Base-by-base conservation (phyloP, 2,329 filamentous ascomycete genomes). In the Pleurostoma richardsiae region DNA sequence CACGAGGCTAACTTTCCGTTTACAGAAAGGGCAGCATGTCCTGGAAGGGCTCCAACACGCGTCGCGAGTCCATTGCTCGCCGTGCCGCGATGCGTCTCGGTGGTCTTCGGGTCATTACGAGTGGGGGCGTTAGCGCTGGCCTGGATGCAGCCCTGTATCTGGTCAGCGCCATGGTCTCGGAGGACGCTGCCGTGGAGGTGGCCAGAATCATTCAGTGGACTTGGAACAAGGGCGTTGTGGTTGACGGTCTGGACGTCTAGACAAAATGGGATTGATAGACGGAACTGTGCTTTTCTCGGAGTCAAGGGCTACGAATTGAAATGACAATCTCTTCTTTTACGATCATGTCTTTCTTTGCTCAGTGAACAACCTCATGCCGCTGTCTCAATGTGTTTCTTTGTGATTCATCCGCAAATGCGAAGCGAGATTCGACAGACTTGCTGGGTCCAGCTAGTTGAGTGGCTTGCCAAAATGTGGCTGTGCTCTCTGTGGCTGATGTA, bases 121-220 rank as follows among this genome's bases (percentile, higher is more conserved):
- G 81, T 54, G 88, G 88, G 55, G 90, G 89, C 54, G 76, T 89
- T 56, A 86, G 83, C 63, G 83, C 86, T 67, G 89, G 90, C 63
- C 73, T 95, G 46, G 90, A 95, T 74, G 90, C 90, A 46, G 77
- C 85, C 56, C 71, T 95, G 71, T 94, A 95, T 72, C 76, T 95
- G 63, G 84, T 95, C 66, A 87, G 85, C 67, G 88, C 89, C 56
- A 71, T 95, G 65, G 88, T 92, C 43, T 86, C 83, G 50, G 82
- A 89, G 60, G 86, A 88, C 45, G 77, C 83, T 50, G 88, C 89
- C 52, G 78, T 82, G 49, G 86, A 92, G 69, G 83, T 88, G 54
- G 85, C 86, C 60, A 79, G 84, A 53, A 58, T 79, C 55, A 82
- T 94, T 76, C 86, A 92, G 72, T 88, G 91, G 75, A 82, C 78